Percentiles rank a stretch among this genome's conserved stretches.
Evolutionary conservation across 2,329 filamentous ascomycete genomes (phyloP).

Genomic region (Alternaria gaisen): DNA sequence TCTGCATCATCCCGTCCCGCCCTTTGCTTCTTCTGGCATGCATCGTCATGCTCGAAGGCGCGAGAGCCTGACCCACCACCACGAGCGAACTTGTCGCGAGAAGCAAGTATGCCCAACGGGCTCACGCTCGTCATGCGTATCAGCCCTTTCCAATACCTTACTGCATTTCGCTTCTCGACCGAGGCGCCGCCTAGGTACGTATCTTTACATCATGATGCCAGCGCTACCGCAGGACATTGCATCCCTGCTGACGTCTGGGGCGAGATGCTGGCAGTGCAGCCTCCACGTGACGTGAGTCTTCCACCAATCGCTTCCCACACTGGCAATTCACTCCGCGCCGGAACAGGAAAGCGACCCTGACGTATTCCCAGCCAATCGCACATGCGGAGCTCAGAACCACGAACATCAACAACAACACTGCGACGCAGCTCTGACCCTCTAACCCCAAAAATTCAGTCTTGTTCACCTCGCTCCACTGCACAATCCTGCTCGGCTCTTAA

Average conservation of each 20-base stretch:
- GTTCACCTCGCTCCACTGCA: conserved; percentile 25
- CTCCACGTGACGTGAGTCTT: conserved; percentile 27
- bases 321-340: conserved; percentile 29
- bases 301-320: conserved; percentile 22
- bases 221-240: conserved; percentile 16
- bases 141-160: conserved; percentile 20
- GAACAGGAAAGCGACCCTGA: conserved; percentile 19
- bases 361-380: conserved; percentile 12
- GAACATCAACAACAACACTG: conserved; percentile 13
- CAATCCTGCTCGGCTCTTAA: conserved; percentile 25
- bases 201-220: conserved; percentile 11
- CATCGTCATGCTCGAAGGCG: conserved; percentile 15
- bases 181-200: conserved; percentile 14
- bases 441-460: conserved; percentile 29
- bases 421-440: conserved; percentile 28
- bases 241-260: conserved; percentile 26
- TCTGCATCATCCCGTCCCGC: conserved; percentile 15
- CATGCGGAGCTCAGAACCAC: conserved; percentile 13
- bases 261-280: conserved; percentile 15
- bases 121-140: conserved; percentile 13
- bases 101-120: conserved; percentile 20
- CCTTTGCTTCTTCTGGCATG: conserved; percentile 18
- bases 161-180: conserved; percentile 20
- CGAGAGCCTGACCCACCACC: conserved; percentile 6
- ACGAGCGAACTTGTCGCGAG: conserved; percentile 7